Conservation (phyloP, 805 yeast genomes). For the Hanseniaspora vineae region DNA sequence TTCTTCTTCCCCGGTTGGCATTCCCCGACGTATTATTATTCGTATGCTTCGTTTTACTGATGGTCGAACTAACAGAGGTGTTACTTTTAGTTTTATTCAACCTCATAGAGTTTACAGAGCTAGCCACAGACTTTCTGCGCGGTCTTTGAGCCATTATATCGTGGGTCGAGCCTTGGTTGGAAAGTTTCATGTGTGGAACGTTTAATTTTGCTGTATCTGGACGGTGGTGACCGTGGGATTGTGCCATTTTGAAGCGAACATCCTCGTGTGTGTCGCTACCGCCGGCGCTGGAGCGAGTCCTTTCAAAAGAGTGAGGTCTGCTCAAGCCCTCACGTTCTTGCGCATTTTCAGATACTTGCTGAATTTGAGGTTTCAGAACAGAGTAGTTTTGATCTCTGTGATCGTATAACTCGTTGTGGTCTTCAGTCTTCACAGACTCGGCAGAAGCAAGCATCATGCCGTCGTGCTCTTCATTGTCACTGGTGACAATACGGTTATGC, state of each 20-base stretch:
- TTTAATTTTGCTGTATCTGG: too few relatives aligned
- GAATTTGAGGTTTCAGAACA: conserved; percentile 13
- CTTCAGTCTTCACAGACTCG: conserved; percentile 27
- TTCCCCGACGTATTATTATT: conserved; percentile 23
- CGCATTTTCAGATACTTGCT: not conserved
- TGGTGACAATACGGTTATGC: not conserved
- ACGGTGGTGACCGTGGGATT: too few relatives aligned
- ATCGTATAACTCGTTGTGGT: conserved; percentile 29
- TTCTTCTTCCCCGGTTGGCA: conserved; percentile 22
- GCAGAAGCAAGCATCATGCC: conserved; percentile 6
- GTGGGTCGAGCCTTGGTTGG: conserved; percentile 12
- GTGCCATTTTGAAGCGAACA: too few relatives aligned
- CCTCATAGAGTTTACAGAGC: conserved; percentile 5
- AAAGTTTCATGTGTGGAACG: not conserved
- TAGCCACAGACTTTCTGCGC: conserved; percentile 1
- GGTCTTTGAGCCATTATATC: conserved; percentile 5
- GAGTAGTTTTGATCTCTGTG: conserved; percentile 37
- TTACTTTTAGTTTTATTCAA: not conserved
- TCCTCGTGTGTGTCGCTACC: too few relatives aligned
- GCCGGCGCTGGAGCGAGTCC: not conserved
- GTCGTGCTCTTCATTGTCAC: not conserved
- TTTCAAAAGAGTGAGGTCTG: not conserved
- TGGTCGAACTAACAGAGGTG: not conserved
- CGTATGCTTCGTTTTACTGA: conserved; percentile 1
- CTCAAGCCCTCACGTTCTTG: not conserved